These are phyloP conservation scores for Brassica cretica DNA, from an alignment of 345 rosid species.

Conservation along the genomic window DNA sequence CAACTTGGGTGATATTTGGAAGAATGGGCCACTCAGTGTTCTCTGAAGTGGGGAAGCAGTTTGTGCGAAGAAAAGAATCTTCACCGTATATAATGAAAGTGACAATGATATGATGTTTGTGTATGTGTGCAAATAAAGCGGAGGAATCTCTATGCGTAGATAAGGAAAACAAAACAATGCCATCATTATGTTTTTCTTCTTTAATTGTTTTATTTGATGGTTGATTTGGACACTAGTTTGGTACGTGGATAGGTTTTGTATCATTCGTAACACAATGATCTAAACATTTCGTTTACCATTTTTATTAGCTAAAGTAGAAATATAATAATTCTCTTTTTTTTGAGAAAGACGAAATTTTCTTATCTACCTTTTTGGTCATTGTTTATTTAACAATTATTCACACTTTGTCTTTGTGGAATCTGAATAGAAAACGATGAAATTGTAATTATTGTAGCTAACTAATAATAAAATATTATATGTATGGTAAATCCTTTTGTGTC, in stretches of 20 bases:
- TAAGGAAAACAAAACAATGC: conserved; percentile 13
- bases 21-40: conserved; percentile 40
- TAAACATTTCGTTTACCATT: conserved; percentile 5
- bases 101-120: conserved; percentile 30
- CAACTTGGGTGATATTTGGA: conserved; percentile 32
- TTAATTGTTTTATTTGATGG: conserved; percentile 16
- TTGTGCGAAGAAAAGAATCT: conserved; percentile 57
- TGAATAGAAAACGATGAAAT: background rate
- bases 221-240: conserved; percentile 24
- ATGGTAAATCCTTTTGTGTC: background rate
- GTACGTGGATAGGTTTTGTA: conserved; percentile 10
- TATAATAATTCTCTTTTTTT: background rate
- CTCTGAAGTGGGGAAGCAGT: conserved; percentile 40
- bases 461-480: background rate
- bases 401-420: background rate
- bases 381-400: background rate
- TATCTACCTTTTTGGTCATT: background rate
- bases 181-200: conserved; percentile 34
- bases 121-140: conserved; percentile 32
- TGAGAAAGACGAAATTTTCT: background rate
- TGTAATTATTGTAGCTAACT: background rate
- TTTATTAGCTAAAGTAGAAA: conserved; percentile 5
- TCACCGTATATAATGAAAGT: conserved; percentile 18
- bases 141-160: conserved; percentile 42
- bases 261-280: conserved; percentile 19